Base-by-base conservation (phyloP, 192 early-diverging fungal species). In the Phycomyces nitens region DNA sequence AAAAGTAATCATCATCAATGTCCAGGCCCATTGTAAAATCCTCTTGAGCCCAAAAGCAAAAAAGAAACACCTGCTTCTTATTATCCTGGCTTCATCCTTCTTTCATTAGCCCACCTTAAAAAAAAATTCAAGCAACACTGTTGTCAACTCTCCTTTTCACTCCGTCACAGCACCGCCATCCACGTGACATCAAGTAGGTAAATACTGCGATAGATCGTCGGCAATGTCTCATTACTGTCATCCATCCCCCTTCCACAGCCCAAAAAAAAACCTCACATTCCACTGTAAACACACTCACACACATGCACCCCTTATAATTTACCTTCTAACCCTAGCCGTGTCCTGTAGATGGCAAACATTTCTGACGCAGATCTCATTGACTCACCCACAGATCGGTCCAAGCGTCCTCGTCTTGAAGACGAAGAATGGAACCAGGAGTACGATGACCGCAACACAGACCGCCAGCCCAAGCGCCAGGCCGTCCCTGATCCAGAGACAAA, bases 321-420 rank as follows among this genome's bases (percentile, higher is more conserved):
- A 34, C 29, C 29, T 34, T 34, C 29, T 47, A 18, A 47, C 15
- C 34, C 53, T 42, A 0, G 81, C 72, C 84, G 87, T 86, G 53
- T 76, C 75, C 21, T 88, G 81, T 43, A 89, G 67, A 63, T 89
- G 77, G 60, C 77, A 86, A 49, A 80, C 75, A 59, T 86, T 83
- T 58, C 60, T 62, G 53, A 56, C 39, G 54, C 60, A 58, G 65
- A 72, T 39, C 38, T 26, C 2, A 40, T 12, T 21, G 47, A 14
- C 8, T 74, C 72, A 16, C 72, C 72, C n/a, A 56, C 42, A 15
- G 72, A 74, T 56, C 60, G 72, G 15, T 65, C 66, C 6, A 74
- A 74, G 51, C 62, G 72, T 0, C 62, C 66, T 50, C 62, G 69
- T 18, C 42, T 60, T 15, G 72, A 74, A 60, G 66, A 67, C 4